Base-by-base conservation (phyloP, 352 stramenopile genomes). In the Pseudoperonospora humuli region DNA sequence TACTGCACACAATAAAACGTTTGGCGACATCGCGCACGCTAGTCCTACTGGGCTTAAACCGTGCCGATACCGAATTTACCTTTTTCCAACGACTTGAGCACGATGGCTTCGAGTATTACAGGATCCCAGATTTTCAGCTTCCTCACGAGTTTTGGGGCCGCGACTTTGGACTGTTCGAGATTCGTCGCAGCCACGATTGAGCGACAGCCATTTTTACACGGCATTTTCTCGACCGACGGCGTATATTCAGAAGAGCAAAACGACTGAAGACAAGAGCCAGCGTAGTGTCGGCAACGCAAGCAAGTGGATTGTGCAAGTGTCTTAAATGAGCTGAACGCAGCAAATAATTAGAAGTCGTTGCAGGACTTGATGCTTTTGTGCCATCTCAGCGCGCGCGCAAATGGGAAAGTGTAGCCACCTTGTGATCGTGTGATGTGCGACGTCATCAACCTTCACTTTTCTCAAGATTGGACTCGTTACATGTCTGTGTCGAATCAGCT, bases 161-260 rank as follows among this genome's bases (percentile, higher is more conserved):
- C 45, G 79, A 92, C 48, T 92, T 89, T 63, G 79, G 69, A 7
- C 44, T 92, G 11, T 89, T 92, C 39, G 62, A 89, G 45, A 84
- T 92, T 47, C 62, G 55, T 1, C 67, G 68, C 2, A 29, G 47
- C 8, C 43, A 41, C 4, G 28, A 54, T 24, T 24, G 17, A 21
- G 32, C 18, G 32, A 23, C 8, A 7, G 32, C 26, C n/a, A n/a
- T n/a, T 32, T 32, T 7, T 5, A 32, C 23, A 4, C 23, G 23
- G 7, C 23, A 8, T 4, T 26, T 26, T 26, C 23, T 26, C 7
- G 23, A 26, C 26, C 11, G 2, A 7, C 4, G 5, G 26, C 6
- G 7, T 32, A 5, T 13, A 28, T 10, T 28, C 13, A 13, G 24
- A 4, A 28, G 7, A 28, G 24, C 24, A 10, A 28, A 28, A 3